Evolutionary conservation across 192 early-diverging fungal genomes (phyloP).

Genomic region (Podila horticola): DNA sequence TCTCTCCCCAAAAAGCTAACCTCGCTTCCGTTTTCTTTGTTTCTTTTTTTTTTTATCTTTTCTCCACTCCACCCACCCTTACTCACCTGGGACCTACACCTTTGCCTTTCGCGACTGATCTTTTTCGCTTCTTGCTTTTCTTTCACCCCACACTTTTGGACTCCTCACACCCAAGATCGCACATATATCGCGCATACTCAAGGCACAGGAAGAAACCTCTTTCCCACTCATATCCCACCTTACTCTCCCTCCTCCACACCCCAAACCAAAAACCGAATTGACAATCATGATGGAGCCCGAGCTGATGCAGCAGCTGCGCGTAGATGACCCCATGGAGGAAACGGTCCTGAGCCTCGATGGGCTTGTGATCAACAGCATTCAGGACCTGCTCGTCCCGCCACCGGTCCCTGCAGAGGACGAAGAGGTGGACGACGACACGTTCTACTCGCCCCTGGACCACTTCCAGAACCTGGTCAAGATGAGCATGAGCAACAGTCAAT

Average conservation of each 20-base stretch:
- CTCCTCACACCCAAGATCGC: background rate
- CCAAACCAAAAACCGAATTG: too few relatives aligned
- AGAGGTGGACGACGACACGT: slow-evolving; percentile 33
- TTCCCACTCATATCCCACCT: too few relatives aligned
- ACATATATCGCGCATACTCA: background rate
- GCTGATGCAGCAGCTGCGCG: slow-evolving; percentile 33
- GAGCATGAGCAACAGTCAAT: slow-evolving; percentile 41
- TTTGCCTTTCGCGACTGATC: background rate
- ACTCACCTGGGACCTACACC: background rate
- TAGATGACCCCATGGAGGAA: slow-evolving; percentile 46
- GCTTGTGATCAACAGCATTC: slow-evolving; percentile 26
- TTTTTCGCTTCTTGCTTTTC: slow-evolving; percentile 1
- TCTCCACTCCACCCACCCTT: background rate
- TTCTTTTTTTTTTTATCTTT: background rate
- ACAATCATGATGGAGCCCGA: slow-evolving; percentile 36
- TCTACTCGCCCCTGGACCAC: slow-evolving; percentile 46
- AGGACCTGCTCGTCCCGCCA: slow-evolving; percentile 33
- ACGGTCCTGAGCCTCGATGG: slow-evolving; percentile 34
- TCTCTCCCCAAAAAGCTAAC: background rate
- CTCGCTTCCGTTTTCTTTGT: background rate
- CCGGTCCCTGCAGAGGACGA: slow-evolving; percentile 7
- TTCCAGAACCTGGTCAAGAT: slow-evolving; percentile 46
- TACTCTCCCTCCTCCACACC: background rate
- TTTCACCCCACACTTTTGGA: background rate
- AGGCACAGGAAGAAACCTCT: background rate